Conservation (phyloP, 306 rosid genomes). For the Lupinus albus region DNA sequence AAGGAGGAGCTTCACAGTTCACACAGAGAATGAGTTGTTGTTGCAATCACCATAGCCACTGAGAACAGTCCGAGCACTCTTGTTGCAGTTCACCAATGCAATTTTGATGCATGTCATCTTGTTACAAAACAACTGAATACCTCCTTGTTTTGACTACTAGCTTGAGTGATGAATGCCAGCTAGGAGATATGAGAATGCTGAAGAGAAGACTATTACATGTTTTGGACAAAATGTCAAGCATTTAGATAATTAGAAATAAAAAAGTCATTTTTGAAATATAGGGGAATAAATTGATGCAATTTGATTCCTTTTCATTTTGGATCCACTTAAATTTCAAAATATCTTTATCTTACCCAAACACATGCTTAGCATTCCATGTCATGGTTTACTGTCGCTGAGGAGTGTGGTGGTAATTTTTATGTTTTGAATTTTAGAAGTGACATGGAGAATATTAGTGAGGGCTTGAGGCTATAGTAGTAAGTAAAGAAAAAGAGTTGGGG, state of each 20-base stretch:
- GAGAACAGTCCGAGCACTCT: too few species aligned
- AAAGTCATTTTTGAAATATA: too few species aligned
- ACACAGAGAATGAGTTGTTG: too few species aligned
- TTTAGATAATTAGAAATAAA: background rate
- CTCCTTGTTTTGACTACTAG: too few species aligned
- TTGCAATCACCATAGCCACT: too few species aligned
- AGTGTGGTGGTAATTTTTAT: background rate
- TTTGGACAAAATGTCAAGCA: background rate
- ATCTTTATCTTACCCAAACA: too few species aligned
- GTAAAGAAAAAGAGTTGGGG: background rate
- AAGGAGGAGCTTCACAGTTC: too few species aligned
- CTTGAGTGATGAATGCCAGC: too few species aligned
- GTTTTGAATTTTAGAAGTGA: conserved; percentile 27
- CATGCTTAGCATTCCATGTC: background rate
- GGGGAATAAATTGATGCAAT: background rate
- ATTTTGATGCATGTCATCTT: too few species aligned
- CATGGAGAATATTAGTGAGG: background rate
- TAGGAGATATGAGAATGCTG: background rate
- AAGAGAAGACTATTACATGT: background rate
- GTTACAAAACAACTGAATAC: too few species aligned
- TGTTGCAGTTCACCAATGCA: too few species aligned
- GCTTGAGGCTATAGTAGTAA: background rate
- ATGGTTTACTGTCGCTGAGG: background rate
- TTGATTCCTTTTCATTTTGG: background rate
- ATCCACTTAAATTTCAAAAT: too few species aligned